Conservation (phyloP, 2,329 filamentous ascomycete species). For the Pseudonectria foliicola region DNA sequence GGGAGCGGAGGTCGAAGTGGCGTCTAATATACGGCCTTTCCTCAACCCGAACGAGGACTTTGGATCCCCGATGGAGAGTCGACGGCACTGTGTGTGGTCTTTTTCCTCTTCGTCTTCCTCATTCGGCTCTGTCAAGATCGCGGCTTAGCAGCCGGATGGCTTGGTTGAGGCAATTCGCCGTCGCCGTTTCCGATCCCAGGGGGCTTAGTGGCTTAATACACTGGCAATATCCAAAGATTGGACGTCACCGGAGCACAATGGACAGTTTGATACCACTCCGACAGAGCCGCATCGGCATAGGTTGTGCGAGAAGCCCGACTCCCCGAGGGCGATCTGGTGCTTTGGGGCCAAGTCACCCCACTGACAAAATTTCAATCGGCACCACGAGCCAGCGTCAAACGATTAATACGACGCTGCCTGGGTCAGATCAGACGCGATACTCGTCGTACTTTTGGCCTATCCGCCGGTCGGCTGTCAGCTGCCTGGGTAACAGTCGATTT, state of each 20-base stretch:
- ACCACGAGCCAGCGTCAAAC: conserved; percentile 22
- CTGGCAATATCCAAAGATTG: conserved; percentile 11
- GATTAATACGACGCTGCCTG: conserved; percentile 2
- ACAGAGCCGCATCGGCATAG: conserved; percentile 16
- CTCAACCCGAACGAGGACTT: too few relatives aligned
- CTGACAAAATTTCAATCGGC: conserved; percentile 21
- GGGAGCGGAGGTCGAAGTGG: too few relatives aligned
- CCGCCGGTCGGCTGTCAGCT: conserved; percentile 7
- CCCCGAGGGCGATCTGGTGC: conserved; percentile 16
- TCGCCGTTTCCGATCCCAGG: conserved; percentile 13
- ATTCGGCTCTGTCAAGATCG: too few relatives aligned
- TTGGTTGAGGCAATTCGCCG: too few relatives aligned
- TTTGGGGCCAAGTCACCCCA: conserved; percentile 20
- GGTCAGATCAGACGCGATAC: conserved; percentile 18
- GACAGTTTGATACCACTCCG: conserved; percentile 18
- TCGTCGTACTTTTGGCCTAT: conserved; percentile 1
- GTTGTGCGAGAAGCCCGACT: conserved; percentile 8
- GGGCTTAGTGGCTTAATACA: conserved; percentile 18
- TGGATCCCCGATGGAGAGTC: too few relatives aligned
- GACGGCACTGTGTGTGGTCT: too few relatives aligned
- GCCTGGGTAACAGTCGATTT: conserved; percentile 9
- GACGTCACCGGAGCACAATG: conserved; percentile 19
- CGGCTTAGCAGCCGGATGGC: too few relatives aligned
- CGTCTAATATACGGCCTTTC: too few relatives aligned
- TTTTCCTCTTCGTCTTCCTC: too few relatives aligned